Percentiles rank a stretch among this genome's conserved stretches.
Evolutionary conservation across 1,139 yeast genomes (phyloP).

Genomic region (Citeromyces hawaiiensis): DNA sequence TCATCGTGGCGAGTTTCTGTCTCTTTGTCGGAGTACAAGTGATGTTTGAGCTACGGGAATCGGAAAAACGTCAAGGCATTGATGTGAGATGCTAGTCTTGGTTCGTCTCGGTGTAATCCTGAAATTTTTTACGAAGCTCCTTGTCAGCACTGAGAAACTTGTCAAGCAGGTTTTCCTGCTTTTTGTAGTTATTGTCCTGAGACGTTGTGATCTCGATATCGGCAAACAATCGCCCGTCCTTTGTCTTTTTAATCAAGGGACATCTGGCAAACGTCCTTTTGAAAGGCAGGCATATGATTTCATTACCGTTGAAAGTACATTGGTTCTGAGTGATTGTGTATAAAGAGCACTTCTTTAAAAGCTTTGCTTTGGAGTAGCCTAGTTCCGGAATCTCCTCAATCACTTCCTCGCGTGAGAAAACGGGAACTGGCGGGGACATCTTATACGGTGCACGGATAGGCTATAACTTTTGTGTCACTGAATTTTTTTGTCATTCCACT

Average conservation of each 20-base stretch:
- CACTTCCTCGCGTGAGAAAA: conserved; percentile 15
- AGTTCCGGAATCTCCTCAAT: conserved; percentile 9
- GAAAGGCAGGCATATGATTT: conserved; percentile 18
- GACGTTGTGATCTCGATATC: conserved; percentile 15
- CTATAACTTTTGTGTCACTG: too few relatives aligned
- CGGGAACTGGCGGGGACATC: conserved; percentile 20
- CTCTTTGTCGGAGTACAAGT: conserved; percentile 80
- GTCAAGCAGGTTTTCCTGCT: conserved; percentile 6
- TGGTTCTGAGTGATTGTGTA: conserved; percentile 16
- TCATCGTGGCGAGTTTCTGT: conserved; percentile 48
- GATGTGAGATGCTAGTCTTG: conserved; percentile 54
- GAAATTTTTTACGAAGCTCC: conserved; percentile 13
- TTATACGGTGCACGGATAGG: background rate
- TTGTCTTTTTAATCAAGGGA: conserved; percentile 4
- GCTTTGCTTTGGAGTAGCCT: conserved; percentile 2
- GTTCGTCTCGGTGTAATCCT: conserved; percentile 12
- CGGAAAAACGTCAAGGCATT: conserved; percentile 74
- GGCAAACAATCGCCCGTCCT: conserved; percentile 2
- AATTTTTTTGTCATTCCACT: background rate
- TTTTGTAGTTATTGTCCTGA: conserved; percentile 14
- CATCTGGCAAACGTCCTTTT: conserved; percentile 18
- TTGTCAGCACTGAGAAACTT: conserved; percentile 16
- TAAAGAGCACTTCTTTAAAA: conserved; percentile 10
- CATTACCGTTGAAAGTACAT: conserved; percentile 18
- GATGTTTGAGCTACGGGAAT: conserved; percentile 87